A percentile compares a stretch with the other conserved stretches of the same genome.
Conservation (phyloP, 441 rosid genomes). For the Gossypium aridum region DNA sequence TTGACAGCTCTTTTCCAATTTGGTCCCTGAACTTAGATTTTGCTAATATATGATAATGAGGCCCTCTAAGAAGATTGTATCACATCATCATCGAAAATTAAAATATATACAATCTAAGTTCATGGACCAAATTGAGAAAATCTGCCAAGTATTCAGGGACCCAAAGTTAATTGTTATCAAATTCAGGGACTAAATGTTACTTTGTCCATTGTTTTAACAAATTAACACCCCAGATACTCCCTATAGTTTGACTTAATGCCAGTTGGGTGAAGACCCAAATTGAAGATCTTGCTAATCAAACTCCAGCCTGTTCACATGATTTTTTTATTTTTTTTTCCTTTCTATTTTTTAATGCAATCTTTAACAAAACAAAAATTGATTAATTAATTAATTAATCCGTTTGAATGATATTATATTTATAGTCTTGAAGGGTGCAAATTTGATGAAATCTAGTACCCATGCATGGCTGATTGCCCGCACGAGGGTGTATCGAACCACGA, state of each 20-base stretch:
- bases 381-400: not conserved
- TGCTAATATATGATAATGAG: too few species aligned
- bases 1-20: too few species aligned
- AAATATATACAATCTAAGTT: too few species aligned
- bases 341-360: not conserved
- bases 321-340: not conserved
- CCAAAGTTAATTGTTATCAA: too few species aligned
- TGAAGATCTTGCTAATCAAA: not conserved
- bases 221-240: not conserved
- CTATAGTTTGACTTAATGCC: constrained; percentile 6
- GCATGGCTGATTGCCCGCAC: not conserved
- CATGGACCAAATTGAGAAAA: too few species aligned
- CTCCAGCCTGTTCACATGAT: not conserved
- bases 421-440: not conserved
- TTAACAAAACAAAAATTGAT: not conserved
- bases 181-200: too few species aligned
- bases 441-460: not conserved
- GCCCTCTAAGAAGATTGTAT: too few species aligned
- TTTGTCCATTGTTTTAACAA: too few species aligned
- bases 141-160: too few species aligned
- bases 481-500: not conserved
- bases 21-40: too few species aligned
- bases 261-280: not conserved
- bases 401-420: not conserved
- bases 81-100: too few species aligned